Evolutionary conservation across 2,329 filamentous ascomycete species (phyloP).

Genomic region (Aspergillus ruber): DNA sequence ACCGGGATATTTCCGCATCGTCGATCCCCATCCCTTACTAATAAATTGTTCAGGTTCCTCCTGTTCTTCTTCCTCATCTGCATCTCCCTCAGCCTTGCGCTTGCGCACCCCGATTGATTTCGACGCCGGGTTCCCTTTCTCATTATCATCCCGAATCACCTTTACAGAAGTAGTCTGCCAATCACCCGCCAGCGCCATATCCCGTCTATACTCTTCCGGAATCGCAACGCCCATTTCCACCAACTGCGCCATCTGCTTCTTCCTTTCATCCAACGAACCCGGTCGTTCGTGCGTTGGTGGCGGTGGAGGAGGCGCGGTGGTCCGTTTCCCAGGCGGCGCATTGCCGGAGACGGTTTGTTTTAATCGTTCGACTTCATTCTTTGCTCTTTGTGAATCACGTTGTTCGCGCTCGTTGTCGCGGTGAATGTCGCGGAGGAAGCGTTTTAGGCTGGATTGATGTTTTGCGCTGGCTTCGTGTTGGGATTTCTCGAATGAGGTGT

Average conservation of each 20-base stretch:
- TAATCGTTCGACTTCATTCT: slow-evolving; percentile 76
- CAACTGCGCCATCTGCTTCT: slow-evolving; percentile 79
- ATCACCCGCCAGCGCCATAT: slow-evolving; percentile 82
- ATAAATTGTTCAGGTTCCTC: slow-evolving; percentile 25
- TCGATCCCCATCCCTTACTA: slow-evolving; percentile 41
- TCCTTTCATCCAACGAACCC: slow-evolving; percentile 60
- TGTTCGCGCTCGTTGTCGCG: slow-evolving; percentile 73
- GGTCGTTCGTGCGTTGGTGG: slow-evolving; percentile 25
- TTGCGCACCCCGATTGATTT: slow-evolving; percentile 41
- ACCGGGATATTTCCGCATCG: slow-evolving; percentile 35
- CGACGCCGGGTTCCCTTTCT: slow-evolving; percentile 25
- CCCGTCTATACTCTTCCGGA: slow-evolving; percentile 67
- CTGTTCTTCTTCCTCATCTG: slow-evolving; percentile 26
- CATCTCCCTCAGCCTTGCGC: slow-evolving; percentile 36
- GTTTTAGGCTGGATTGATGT: slow-evolving; percentile 80
- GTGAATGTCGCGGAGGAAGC: slow-evolving; percentile 83
- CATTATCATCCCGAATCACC: slow-evolving; percentile 30
- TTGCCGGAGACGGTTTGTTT: slow-evolving; percentile 63
- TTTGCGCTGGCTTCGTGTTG: slow-evolving; percentile 84
- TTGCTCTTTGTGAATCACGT: slow-evolving; percentile 74
- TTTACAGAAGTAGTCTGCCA: slow-evolving; percentile 66
- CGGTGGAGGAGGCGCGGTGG: slow-evolving; percentile 28
- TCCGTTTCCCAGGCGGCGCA: slow-evolving; percentile 21
- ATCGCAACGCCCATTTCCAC: slow-evolving; percentile 80
- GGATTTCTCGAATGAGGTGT: slow-evolving; percentile 80